Evolutionary conservation across 257 asterid genomes (phyloP), one percentile per base, ranked within the genome.

Genomic region (Nicotiana paniculata): DNA sequence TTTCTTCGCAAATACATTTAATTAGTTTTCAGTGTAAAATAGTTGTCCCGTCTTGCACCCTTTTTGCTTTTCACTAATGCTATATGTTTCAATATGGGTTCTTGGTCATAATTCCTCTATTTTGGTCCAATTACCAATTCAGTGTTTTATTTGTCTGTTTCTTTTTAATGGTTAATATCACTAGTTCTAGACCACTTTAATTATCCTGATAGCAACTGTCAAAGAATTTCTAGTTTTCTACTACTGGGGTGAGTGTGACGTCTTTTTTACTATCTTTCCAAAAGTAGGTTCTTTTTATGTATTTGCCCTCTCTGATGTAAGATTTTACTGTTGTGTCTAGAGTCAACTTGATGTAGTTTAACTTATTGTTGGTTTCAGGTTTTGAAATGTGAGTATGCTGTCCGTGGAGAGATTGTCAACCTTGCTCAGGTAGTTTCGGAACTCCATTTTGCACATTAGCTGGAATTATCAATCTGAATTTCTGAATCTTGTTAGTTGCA

Each of bases 401-500:
- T 96, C 67, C 99, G 99, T 11, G 99, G 99, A 63, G 99, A 96
- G 82, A 93, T 96, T 53, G 99, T 96, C 82, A 88, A 85, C 80
- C 91, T 93, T 82, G 99, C 99, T 64, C 99, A 96, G 97, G 99
- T 94, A 87, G 74, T 51, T 79, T 55, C 18, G 24, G n/a, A 48
- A 74, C 4, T 74, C 26, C 4, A 51, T 74, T 26, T 46, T 51
- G 4, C 43, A 1, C 8, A 13, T 16, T 26, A 48, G 63, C 8
- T 74, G 15, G 43, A 48, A 5, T 48, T 26, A 48, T 48, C 43
- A 48, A 74, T 4, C 24, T 48, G 62, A 48, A 74, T 7, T 72
- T 74, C 43, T 26, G 15, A 74, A 72, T 72, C 79, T 74, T 48
- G 43, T 74, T 74, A 48, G 79, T 74, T 74, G 62, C 62, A 46